Conservation (phyloP, 164 flowering plant genomes). For the Nelumbo lutea region DNA sequence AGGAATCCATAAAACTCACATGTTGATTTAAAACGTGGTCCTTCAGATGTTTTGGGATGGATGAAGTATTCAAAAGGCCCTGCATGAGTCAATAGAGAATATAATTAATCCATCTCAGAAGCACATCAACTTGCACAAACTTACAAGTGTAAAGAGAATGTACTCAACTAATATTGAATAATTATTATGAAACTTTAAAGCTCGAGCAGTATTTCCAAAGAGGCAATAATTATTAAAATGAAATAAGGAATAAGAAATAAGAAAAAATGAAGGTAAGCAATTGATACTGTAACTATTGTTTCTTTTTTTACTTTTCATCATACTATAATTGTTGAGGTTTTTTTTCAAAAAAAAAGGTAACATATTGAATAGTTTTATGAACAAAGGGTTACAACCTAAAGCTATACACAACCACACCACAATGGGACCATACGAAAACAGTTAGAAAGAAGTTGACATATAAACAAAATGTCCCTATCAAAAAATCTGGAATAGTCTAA, state of each 20-base stretch:
- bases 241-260: neutral
- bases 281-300: too few relatives aligned
- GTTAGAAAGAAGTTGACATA: too few relatives aligned
- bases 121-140: neutral
- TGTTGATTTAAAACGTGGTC: constrained; percentile 8
- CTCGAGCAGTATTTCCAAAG: neutral
- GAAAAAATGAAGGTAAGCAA: neutral
- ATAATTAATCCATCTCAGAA: neutral
- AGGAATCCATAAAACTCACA: constrained; percentile 9
- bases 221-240: neutral
- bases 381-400: too few relatives aligned
- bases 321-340: too few relatives aligned
- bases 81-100: constrained; percentile 9
- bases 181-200: neutral
- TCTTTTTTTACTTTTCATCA: too few relatives aligned
- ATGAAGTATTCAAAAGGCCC: constrained; percentile 17
- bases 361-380: too few relatives aligned
- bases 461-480: too few relatives aligned
- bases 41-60: constrained; percentile 15
- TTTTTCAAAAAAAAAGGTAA: too few relatives aligned
- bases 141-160: neutral
- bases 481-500: too few relatives aligned
- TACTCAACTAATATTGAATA: too few relatives aligned
- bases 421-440: too few relatives aligned
- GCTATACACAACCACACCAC: too few relatives aligned